Evolutionary conservation across 805 yeast genomes (phyloP), one percentile per base, ranked within the genome.

Genomic region (Metahyphopichia silvanorum): DNA sequence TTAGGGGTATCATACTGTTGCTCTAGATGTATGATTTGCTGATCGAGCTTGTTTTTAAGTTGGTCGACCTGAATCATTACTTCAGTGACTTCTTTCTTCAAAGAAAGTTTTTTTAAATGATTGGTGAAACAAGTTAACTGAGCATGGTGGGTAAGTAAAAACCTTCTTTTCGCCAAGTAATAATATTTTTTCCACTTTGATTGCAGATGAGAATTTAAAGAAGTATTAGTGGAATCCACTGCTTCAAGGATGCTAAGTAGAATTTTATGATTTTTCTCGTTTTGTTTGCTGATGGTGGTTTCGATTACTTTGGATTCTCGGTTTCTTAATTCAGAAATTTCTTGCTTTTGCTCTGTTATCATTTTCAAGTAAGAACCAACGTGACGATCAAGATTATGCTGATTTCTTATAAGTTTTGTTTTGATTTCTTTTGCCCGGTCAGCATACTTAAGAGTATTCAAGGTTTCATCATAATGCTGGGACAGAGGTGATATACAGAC

Each of bases 401-500:
- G 79, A 51, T 88, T 88, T 39, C 93, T 60, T 2, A 75, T 69
- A 2, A 85, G 65, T 44, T 85, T 86, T 0, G 96, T 89, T 51
- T 85, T 85, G 45, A 89, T 89, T 43, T 83, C 88, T 51, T 88
- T 88, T 11, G 96, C 97, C 25, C 96, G 66, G 52, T 87, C 79
- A 0, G 97, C 97, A 56, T 89, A 91, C 53, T 86, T 86, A 39
- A 91, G 70, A 0, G 97, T 86, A 54, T 91, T 91, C 32, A 86
- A 65, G 1, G 98, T 89, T 51, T 91, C 98, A 51, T 91, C 98
- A 55, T 87, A 88, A 56, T 91, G 97, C 27, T 68, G 71, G 19
- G 85, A 76, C 38, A 88, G 83, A 0, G 97, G 97, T 4, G 94
- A 82, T 3, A 91, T 75, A 58, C 98, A 91, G 2, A 88, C 97